Conservation (phyloP, 78 protist genomes). For the Dictyostelium purpureum region DNA sequence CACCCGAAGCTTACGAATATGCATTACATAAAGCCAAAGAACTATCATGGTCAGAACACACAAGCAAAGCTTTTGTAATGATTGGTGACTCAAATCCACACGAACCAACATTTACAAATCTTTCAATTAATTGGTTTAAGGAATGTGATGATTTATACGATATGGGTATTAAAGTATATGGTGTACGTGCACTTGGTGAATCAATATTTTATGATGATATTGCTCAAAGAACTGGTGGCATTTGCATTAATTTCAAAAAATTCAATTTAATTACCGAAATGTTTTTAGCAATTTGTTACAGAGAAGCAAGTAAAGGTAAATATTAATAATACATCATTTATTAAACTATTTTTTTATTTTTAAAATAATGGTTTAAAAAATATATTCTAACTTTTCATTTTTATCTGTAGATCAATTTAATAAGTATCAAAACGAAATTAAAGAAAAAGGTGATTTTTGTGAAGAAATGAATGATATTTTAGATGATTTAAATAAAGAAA, state of each 20-base stretch:
- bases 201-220: constrained; percentile 71
- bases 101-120: constrained; percentile 61
- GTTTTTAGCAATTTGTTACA: constrained; percentile 83
- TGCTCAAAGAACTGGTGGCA: constrained; percentile 72
- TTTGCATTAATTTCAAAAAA: constrained; percentile 63
- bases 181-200: constrained; percentile 64
- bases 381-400: no score
- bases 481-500: constrained; percentile 53
- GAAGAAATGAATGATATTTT: constrained; percentile 39
- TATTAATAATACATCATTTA: no score
- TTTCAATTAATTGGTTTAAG: constrained; percentile 66
- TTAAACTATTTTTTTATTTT: no score
- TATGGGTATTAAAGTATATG: constrained; percentile 79
- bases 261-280: constrained; percentile 79
- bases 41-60: constrained; percentile 60
- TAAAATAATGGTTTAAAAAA: no score
- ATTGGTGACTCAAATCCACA: constrained; percentile 85
- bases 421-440: constrained; percentile 43
- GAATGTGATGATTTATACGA: constrained; percentile 74
- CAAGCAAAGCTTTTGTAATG: constrained; percentile 77
- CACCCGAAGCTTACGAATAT: constrained; percentile 77
- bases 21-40: constrained; percentile 57
- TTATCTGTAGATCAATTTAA: constrained; percentile 41
- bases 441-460: constrained; percentile 1
- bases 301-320: constrained; percentile 77